A percentile compares a stretch with the other conserved stretches of the same genome.
These are phyloP conservation scores for Rhizopus arrhizus DNA, from an alignment of 371 early-diverging fungal species.

Conservation along the genomic window DNA sequence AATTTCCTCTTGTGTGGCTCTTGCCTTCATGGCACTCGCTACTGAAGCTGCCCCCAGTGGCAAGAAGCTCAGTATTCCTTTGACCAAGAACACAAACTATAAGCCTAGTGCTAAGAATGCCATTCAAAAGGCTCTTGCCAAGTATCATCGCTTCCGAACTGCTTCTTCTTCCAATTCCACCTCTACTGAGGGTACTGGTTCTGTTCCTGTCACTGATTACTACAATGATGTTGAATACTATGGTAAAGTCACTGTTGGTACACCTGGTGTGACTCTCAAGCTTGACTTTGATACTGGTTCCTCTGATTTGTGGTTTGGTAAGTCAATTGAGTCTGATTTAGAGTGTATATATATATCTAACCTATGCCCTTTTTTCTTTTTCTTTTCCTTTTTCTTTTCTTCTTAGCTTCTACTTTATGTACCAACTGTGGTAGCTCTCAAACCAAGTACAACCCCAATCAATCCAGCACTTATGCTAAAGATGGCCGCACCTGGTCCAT, in stretches of 20 bases:
- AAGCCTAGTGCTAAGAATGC: conserved; percentile 21
- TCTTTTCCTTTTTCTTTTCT: not conserved
- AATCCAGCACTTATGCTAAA: conserved; percentile 47
- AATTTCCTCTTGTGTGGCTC: conserved; percentile 18
- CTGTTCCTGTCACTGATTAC: conserved; percentile 31
- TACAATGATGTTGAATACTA: conserved; percentile 50
- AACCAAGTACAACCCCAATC: conserved; percentile 39
- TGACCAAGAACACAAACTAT: conserved; percentile 22
- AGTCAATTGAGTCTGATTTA: not conserved
- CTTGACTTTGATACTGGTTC: conserved; percentile 81
- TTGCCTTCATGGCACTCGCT: conserved; percentile 19
- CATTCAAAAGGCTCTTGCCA: conserved; percentile 19
- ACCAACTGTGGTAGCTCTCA: conserved; percentile 35
- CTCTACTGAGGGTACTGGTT: conserved; percentile 10
- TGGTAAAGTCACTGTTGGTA: conserved; percentile 63
- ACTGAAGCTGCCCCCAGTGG: conserved; percentile 16
- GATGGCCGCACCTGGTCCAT: conserved; percentile 47
- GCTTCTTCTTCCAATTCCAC: not conserved
- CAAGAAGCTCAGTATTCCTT: conserved; percentile 16
- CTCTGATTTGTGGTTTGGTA: conserved; percentile 66
- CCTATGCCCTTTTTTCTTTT: too few relatives aligned
- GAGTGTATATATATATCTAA: too few relatives aligned
- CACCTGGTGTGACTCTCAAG: conserved; percentile 66
- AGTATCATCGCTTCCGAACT: conserved; percentile 8
- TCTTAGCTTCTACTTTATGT: conserved; percentile 35